Percentiles rank a stretch among this genome's conserved stretches.
Evolutionary conservation across 352 stramenopile species (phyloP).

Genomic region (Globisporangium carolinianum): DNA sequence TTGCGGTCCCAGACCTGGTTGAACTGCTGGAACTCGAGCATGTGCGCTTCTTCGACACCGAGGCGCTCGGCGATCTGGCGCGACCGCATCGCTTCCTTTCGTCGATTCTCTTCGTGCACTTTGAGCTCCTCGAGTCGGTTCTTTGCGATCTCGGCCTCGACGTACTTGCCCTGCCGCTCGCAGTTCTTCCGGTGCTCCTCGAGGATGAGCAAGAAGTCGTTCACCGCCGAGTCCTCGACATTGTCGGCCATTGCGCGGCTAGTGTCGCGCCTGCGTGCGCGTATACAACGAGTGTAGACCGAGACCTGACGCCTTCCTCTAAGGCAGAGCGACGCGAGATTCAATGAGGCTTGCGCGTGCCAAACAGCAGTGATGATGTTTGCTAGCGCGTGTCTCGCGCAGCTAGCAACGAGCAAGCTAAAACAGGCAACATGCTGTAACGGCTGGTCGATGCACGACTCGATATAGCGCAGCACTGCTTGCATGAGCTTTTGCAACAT

Average conservation of each 20-base stretch:
- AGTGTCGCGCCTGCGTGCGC: neutral
- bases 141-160: constrained; percentile 96
- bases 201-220: constrained; percentile 85
- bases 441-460: too few relatives aligned
- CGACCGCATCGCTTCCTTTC: constrained; percentile 92
- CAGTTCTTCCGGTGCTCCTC: constrained; percentile 97
- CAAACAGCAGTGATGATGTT: too few relatives aligned
- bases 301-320: too few relatives aligned
- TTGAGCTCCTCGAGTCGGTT: constrained; percentile 95
- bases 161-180: constrained; percentile 95
- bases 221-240: constrained; percentile 76
- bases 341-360: too few relatives aligned
- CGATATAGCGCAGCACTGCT: too few relatives aligned
- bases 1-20: constrained; percentile 96
- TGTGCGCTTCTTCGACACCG: constrained; percentile 95
- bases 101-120: constrained; percentile 93
- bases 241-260: constrained; percentile 27
- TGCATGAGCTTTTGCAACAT: too few relatives aligned
- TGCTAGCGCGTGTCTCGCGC: too few relatives aligned
- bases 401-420: too few relatives aligned
- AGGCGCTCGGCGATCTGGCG: constrained; percentile 93
- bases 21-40: constrained; percentile 98
- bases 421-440: too few relatives aligned
- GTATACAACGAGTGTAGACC: neutral
- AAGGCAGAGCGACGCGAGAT: too few relatives aligned